Evolutionary conservation across 495 filamentous ascomycete species (phyloP).

Genomic region (Podospora pseudopauciseta): DNA sequence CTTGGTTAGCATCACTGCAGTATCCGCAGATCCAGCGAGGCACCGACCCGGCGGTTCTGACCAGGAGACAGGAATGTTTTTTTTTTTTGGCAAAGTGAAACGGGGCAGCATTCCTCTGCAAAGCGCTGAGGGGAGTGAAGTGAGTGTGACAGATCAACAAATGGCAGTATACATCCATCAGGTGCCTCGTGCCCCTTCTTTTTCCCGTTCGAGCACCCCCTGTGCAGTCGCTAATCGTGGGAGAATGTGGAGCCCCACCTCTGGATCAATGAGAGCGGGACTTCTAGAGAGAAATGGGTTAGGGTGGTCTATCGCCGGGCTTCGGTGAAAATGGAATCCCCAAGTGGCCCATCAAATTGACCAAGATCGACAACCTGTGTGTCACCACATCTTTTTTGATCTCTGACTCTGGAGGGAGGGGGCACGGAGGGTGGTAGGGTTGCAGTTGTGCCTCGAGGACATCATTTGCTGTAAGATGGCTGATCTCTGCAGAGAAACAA

Average conservation of each 20-base stretch:
- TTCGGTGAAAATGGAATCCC: conserved; percentile 1
- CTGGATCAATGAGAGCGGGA: not conserved
- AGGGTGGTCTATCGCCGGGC: not conserved
- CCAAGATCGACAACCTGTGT: not conserved
- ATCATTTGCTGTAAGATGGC: not conserved
- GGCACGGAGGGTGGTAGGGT: not conserved
- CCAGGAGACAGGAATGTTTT: not conserved
- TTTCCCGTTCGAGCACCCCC: not conserved
- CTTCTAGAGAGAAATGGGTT: not conserved
- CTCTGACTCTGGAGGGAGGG: not conserved
- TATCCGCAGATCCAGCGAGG: not conserved
- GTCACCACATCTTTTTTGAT: not conserved
- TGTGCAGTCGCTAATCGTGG: conserved; percentile 5
- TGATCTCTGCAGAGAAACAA: not conserved
- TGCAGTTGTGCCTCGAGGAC: not conserved
- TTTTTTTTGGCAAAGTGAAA: not conserved
- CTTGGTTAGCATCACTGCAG: not conserved
- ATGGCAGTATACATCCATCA: not conserved
- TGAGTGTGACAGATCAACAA: conserved; percentile 4
- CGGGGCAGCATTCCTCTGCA: not conserved
- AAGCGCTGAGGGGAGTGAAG: not conserved
- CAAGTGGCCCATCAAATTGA: not conserved
- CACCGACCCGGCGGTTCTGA: not conserved
- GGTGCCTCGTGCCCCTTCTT: conserved; percentile 1
- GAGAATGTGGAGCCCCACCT: not conserved